Base-by-base conservation (phyloP, 176 grass and related monocot species). In the Olyra latifolia region DNA sequence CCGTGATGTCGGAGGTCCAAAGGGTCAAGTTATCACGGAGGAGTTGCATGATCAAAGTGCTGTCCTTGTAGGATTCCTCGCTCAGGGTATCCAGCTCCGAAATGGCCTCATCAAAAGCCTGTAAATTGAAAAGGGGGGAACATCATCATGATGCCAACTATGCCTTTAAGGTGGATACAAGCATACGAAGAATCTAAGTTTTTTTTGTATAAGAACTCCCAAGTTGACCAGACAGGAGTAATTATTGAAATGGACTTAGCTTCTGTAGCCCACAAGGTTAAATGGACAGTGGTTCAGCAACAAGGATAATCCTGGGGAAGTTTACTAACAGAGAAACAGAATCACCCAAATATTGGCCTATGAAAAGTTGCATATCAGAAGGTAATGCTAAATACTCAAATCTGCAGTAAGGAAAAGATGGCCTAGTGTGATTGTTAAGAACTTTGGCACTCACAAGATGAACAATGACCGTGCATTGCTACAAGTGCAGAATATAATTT, bases 61-160 rank as follows among this genome's bases (percentile, higher is more conserved):
- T 92, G 87, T 96, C 93, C 79, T 96, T 96, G 90, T 92, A 92
- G 46, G 93, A 96, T 76, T 96, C 93, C 75, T 92, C 93, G 17
- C 93, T 91, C 82, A 96, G 84, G 53, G 90, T 96, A 72, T 96
- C 90, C 70, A 92, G 82, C 85, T 96, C 93, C 10, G 93, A 92
- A 16, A 96, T 92, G 40, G 93, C 93, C 90, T 96, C 93, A 59
- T 97, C 93, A 68, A 97, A 93, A 70, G 93, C 88, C 93, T 97
- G 71, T 24, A n/a, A 7, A 83, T 64, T 52, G 48, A 25, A 47
- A 41, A 70, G 20, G 14, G 5, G 35, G 63, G 13, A 44, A 35
- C 30, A 77, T 66, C 41, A 83, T 71, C 70, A 64, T 80, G 69
- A 75, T 76, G 82, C 29, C 7, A 32, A 12, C 25, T 30, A 32